phyloP scores from a whole-genome alignment of 176 grass and related monocot genomes.

The Aegilops longissima region DNA sequence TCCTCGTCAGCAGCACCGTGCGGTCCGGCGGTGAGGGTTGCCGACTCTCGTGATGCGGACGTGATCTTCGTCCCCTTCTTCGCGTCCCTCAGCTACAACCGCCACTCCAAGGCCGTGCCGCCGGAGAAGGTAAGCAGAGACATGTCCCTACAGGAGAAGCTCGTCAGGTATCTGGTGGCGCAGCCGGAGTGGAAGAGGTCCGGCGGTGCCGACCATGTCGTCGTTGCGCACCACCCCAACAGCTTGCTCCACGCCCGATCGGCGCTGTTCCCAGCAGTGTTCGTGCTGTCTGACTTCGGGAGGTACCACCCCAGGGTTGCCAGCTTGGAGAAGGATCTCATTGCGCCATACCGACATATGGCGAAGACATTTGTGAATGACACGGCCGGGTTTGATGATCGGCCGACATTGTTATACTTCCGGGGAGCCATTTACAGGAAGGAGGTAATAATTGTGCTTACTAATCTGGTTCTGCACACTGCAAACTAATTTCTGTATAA shows the following conservation, averaged over 20 bases:
- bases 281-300: constrained; percentile 88
- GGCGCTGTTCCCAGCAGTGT: constrained; percentile 55
- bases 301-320: constrained; percentile 76
- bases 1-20: constrained; percentile 32
- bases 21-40: constrained; percentile 57
- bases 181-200: constrained; percentile 74
- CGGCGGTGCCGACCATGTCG: constrained; percentile 68
- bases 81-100: constrained; percentile 85
- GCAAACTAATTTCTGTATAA: neutral
- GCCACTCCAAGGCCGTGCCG: constrained; percentile 59
- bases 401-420: constrained; percentile 72
- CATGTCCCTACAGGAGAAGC: constrained; percentile 62
- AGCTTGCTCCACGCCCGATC: constrained; percentile 73
- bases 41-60: constrained; percentile 60
- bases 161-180: constrained; percentile 52
- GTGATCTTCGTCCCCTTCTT: constrained; percentile 93
- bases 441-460: constrained; percentile 65
- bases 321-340: constrained; percentile 84
- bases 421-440: constrained; percentile 94
- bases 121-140: constrained; percentile 60
- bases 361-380: constrained; percentile 70
- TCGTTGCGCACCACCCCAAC: constrained; percentile 94
- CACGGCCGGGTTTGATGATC: constrained; percentile 64
- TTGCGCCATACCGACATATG: constrained; percentile 84
- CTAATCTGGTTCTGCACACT: neutral